phyloP scores from a whole-genome alignment of 768 basidiomycete genomes.

The Mycena indigotica region DNA sequence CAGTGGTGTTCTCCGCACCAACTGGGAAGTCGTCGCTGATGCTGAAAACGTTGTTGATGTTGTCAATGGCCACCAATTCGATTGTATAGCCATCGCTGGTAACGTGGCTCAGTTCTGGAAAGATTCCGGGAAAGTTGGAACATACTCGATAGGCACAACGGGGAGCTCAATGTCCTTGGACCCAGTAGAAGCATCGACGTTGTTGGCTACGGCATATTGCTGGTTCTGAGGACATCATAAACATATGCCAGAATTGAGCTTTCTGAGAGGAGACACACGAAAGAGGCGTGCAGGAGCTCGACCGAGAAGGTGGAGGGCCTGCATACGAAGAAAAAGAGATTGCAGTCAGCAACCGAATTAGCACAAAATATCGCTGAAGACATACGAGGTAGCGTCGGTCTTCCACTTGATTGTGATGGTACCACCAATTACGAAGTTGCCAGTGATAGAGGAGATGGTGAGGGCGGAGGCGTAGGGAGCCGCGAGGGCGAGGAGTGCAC shows the following conservation, averaged over 20 bases:
- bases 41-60: slow-evolving; percentile 13
- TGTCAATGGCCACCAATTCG: slow-evolving; percentile 11
- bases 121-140: background rate
- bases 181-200: slow-evolving; percentile 10
- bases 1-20: slow-evolving; percentile 7
- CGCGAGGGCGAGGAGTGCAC: slow-evolving; percentile 17
- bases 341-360: background rate
- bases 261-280: slow-evolving; percentile 5
- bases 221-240: slow-evolving; percentile 1
- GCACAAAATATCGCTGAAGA: background rate
- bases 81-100: slow-evolving; percentile 13
- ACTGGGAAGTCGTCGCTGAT: slow-evolving; percentile 12
- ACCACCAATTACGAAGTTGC: slow-evolving; percentile 16
- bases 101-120: background rate
- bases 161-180: slow-evolving; percentile 5
- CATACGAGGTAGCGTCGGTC: slow-evolving; percentile 6
- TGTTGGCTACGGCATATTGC: slow-evolving; percentile 15
- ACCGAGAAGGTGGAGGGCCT: slow-evolving; percentile 13
- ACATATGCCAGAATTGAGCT: background rate
- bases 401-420: slow-evolving; percentile 12
- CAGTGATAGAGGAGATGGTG: slow-evolving; percentile 8
- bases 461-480: slow-evolving; percentile 19
- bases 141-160: slow-evolving; percentile 5
- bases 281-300: slow-evolving; percentile 14
- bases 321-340: background rate